A percentile compares a stretch with the other conserved stretches of the same genome.
Conservation (phyloP, 208 protist genomes). For the Trypanosoma vivax region DNA sequence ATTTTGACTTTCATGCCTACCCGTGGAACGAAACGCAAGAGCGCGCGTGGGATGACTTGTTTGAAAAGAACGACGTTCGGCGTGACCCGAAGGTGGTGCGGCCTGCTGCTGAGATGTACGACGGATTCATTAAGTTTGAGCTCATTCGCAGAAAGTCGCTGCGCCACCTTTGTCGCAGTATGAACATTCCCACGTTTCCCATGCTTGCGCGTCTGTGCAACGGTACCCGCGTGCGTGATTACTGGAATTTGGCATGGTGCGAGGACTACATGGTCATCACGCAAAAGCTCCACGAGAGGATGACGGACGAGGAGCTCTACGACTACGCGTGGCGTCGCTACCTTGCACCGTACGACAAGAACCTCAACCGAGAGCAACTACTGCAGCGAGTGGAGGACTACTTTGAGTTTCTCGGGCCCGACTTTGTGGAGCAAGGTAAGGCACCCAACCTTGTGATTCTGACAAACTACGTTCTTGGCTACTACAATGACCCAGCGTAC, state of each 20-base stretch:
- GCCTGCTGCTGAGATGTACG: constrained; percentile 85
- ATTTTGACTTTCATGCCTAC: constrained; percentile 84
- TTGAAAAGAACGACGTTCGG: constrained; percentile 90
- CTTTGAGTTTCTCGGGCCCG: constrained; percentile 76
- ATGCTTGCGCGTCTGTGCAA: constrained; percentile 77
- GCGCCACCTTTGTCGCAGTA: constrained; percentile 80
- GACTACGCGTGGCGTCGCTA: constrained; percentile 89
- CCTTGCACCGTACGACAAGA: constrained; percentile 85
- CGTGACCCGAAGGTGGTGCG: constrained; percentile 77
- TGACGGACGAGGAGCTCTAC: constrained; percentile 86
- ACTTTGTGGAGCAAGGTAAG: constrained; percentile 81
- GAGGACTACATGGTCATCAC: constrained; percentile 92
- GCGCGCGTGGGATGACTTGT: constrained; percentile 86
- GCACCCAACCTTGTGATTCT: constrained; percentile 87
- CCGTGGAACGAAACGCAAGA: constrained; percentile 70
- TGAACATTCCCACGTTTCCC: constrained; percentile 87
- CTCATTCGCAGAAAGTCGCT: constrained; percentile 80
- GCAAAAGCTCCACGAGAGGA: constrained; percentile 77
- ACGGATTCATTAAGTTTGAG: constrained; percentile 80
- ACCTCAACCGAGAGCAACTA: constrained; percentile 76
- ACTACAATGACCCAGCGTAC: constrained; percentile 91
- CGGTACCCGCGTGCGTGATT: constrained; percentile 82
- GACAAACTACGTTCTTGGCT: constrained; percentile 84
- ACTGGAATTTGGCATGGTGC: constrained; percentile 86
- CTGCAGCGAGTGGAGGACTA: constrained; percentile 83